A percentile compares a stretch with the other conserved stretches of the same genome.
Evolutionary conservation across 2,329 filamentous ascomycete species (phyloP).

Genomic region (Knufia petricola): DNA sequence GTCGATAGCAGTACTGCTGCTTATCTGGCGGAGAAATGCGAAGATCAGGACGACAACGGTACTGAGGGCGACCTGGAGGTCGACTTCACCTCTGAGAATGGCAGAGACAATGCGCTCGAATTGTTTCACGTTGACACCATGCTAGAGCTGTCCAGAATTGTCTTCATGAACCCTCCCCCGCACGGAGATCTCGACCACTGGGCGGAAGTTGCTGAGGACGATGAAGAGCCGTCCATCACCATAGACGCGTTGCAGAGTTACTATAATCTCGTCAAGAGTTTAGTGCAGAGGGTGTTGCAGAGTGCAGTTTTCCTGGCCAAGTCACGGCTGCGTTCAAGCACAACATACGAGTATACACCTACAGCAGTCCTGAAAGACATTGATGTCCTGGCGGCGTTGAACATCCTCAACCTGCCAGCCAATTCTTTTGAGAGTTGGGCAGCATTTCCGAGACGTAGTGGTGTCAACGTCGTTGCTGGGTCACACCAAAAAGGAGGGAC

Average conservation of each 20-base stretch:
- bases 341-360: constrained; percentile 25
- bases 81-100: constrained; percentile 16
- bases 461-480: constrained; percentile 40
- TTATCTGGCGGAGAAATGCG: constrained; percentile 25
- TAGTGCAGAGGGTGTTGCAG: constrained; percentile 63
- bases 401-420: constrained; percentile 43
- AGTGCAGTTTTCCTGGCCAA: constrained; percentile 60
- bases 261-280: constrained; percentile 53
- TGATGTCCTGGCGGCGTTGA: constrained; percentile 47
- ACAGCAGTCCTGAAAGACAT: constrained; percentile 32
- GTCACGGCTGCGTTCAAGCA: constrained; percentile 52
- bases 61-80: not conserved
- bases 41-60: constrained; percentile 25
- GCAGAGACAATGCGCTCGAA: constrained; percentile 21
- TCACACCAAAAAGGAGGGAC: constrained; percentile 26
- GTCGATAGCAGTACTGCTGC: constrained; percentile 38
- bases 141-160: constrained; percentile 51
- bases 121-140: constrained; percentile 53
- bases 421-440: constrained; percentile 44
- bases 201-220: constrained; percentile 45
- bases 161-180: constrained; percentile 66
- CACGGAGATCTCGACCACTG: constrained; percentile 56
- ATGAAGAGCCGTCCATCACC: constrained; percentile 57
- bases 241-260: constrained; percentile 70
- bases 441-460: constrained; percentile 42